phyloP scores from a whole-genome alignment of 257 asterid genomes.

The Avicennia marina region DNA sequence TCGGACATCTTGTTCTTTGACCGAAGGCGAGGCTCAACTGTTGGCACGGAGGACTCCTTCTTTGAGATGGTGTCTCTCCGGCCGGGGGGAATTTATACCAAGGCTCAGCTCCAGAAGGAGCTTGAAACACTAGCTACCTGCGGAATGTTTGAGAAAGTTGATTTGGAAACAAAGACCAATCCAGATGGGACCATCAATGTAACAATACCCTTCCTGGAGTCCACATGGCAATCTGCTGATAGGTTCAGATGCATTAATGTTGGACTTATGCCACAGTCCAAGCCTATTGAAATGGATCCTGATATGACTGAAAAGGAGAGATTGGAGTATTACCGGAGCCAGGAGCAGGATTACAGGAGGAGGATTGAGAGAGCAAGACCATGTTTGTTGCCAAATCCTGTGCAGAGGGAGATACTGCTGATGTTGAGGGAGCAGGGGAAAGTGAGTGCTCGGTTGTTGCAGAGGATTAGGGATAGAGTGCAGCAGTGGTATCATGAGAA shows the following conservation, averaged over 20 bases:
- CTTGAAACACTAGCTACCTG: constrained; percentile 80
- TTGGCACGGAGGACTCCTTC: constrained; percentile 86
- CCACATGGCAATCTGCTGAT: constrained; percentile 89
- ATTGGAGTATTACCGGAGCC: constrained; percentile 54
- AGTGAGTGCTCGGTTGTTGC: constrained; percentile 90
- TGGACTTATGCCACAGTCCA: constrained; percentile 80
- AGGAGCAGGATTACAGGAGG: constrained; percentile 74
- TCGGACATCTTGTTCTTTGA: constrained; percentile 79
- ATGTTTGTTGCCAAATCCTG: constrained; percentile 72
- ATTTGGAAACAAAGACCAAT: constrained; percentile 72
- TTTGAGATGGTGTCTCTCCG: constrained; percentile 90
- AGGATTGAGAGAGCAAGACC: constrained; percentile 79
- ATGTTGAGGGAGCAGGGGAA: constrained; percentile 71
- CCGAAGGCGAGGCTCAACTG: constrained; percentile 45
- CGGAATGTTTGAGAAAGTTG: constrained; percentile 94
- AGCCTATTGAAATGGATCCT: constrained; percentile 87
- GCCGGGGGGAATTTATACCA: constrained; percentile 84
- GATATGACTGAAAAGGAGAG: constrained; percentile 95
- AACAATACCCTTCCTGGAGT: constrained; percentile 70
- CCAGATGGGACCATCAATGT: constrained; percentile 76
- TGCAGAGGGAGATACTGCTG: constrained; percentile 59
- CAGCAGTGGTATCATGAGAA: constrained; percentile 96
- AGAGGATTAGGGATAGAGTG: constrained; percentile 89
- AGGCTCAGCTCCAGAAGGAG: constrained; percentile 82
- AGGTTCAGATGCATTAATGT: constrained; percentile 86